A percentile compares a stretch with the other conserved stretches of the same genome.
phyloP scores from a whole-genome alignment of 257 asterid species.

The Cynanchum wilfordii region DNA sequence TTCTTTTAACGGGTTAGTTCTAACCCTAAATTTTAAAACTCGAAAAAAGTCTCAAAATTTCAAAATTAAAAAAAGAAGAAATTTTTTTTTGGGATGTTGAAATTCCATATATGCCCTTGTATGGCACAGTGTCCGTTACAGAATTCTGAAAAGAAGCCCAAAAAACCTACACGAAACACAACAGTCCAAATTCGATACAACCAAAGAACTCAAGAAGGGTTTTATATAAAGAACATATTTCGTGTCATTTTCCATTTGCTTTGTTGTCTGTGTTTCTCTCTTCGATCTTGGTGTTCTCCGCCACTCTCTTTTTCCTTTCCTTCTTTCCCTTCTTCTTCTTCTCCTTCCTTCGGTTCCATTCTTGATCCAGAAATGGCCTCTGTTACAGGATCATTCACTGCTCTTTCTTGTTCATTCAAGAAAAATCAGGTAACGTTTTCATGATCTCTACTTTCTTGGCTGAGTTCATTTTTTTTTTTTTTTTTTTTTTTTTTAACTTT shows the following conservation, averaged over 20 bases:
- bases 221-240: not conserved
- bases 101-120: conserved; percentile 9
- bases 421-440: conserved; percentile 47
- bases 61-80: too few species aligned
- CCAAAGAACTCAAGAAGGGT: not conserved
- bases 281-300: conserved; percentile 18
- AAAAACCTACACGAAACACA: not conserved
- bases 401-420: conserved; percentile 50
- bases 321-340: conserved; percentile 17
- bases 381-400: conserved; percentile 42
- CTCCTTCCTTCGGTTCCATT: not conserved
- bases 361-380: conserved; percentile 52
- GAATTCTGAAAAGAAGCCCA: not conserved
- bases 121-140: not conserved
- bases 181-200: conserved; percentile 14
- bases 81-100: not conserved
- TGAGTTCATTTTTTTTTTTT: conserved; percentile 1
- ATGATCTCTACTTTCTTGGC: conserved; percentile 5
- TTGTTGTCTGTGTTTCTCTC: conserved; percentile 51
- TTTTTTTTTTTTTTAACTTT: not conserved
- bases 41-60: too few species aligned
- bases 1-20: too few species aligned
- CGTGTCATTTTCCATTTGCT: conserved; percentile 33
- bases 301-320: conserved; percentile 3
- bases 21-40: too few species aligned